Conservation (phyloP, 148 eudicot genomes). For the Heliamphora exappendiculata region DNA sequence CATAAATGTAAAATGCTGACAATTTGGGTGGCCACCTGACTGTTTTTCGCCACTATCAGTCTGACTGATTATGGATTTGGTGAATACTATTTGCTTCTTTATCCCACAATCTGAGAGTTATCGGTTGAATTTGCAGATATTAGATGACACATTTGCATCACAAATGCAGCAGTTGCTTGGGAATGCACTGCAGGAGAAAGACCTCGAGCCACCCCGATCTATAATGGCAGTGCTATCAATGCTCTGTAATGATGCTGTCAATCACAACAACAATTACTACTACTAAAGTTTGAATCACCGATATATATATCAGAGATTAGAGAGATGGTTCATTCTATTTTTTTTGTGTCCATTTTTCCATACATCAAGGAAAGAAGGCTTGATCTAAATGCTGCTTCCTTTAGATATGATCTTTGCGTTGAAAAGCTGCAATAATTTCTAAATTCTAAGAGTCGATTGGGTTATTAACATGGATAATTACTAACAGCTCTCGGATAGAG, state of each 20-base stretch:
- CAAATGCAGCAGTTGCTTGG: conserved; percentile 51
- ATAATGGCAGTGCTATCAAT: conserved; percentile 62
- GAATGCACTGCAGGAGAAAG: conserved; percentile 45
- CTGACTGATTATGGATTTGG: background rate
- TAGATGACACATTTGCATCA: conserved; percentile 65
- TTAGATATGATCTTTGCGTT: background rate
- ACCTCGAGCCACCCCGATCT: conserved; percentile 62
- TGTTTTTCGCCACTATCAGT: too few species aligned
- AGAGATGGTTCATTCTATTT: background rate
- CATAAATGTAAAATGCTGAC: too few species aligned
- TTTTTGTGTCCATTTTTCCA: too few species aligned
- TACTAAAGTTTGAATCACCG: conserved; percentile 2
- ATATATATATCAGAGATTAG: background rate
- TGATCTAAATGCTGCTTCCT: background rate
- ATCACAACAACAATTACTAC: conserved; percentile 31
- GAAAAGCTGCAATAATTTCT: too few species aligned
- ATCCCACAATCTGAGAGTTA: background rate
- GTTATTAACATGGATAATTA: too few species aligned
- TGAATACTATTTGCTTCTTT: background rate
- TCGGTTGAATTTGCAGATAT: conserved; percentile 30
- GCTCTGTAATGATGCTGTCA: conserved; percentile 51
- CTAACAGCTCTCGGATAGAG: too few species aligned
- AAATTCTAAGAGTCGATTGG: too few species aligned
- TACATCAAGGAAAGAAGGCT: background rate
- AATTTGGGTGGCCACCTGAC: too few species aligned